A percentile compares a stretch with the other conserved stretches of the same genome.
Conservation (phyloP, 495 filamentous ascomycete species). For the Aspergillus affinis region DNA sequence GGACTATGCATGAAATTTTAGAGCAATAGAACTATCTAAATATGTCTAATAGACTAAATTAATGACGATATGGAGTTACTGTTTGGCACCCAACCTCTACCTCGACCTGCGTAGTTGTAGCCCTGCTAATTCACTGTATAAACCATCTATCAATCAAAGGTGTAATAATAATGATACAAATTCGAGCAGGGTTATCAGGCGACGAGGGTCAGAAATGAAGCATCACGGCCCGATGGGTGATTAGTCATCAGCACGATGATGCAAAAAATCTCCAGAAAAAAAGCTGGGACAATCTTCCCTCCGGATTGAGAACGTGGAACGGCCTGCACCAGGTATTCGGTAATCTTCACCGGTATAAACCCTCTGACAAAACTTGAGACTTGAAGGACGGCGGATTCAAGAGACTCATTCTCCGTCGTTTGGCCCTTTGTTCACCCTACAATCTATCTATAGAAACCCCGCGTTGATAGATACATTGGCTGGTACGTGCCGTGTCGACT, state of each 20-base stretch:
- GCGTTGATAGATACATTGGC: not conserved
- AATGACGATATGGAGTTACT: conserved; percentile 14
- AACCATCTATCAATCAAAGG: too few relatives aligned
- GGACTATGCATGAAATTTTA: not conserved
- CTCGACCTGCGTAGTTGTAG: not conserved
- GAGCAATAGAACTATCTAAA: conserved; percentile 15
- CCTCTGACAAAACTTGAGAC: not conserved
- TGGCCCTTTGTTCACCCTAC: not conserved
- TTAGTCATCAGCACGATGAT: not conserved
- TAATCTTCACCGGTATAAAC: not conserved
- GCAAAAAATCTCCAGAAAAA: not conserved
- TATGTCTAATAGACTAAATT: conserved; percentile 16
- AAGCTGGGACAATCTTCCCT: not conserved
- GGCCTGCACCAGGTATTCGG: not conserved
- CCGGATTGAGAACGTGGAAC: not conserved
- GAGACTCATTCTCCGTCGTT: not conserved
- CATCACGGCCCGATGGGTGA: not conserved
- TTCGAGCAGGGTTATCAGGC: too few relatives aligned
- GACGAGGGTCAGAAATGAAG: not conserved
- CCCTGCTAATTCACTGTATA: too few relatives aligned
- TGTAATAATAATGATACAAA: too few relatives aligned
- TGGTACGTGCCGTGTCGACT: not conserved
- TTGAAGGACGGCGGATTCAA: not conserved
- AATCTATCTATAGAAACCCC: not conserved
- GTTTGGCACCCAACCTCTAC: not conserved